These are phyloP conservation scores for Croton laevigatus DNA, from an alignment of 441 rosid species.

Conservation along the genomic window DNA sequence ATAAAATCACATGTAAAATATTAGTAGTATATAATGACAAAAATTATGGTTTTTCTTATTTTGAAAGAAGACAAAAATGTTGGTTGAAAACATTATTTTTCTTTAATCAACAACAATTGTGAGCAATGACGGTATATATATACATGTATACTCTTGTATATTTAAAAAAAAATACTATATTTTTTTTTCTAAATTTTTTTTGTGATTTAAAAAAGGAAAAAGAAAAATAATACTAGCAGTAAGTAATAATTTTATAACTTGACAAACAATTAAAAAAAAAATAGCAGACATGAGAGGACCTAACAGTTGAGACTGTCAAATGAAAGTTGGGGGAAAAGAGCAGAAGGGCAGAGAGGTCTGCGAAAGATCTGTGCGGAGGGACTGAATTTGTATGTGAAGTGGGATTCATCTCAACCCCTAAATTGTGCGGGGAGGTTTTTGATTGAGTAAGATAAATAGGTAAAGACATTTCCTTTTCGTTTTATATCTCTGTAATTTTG, in stretches of 20 bases:
- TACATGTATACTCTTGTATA: too few species aligned
- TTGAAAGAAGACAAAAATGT: too few species aligned
- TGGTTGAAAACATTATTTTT: too few species aligned
- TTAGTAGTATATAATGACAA: too few species aligned
- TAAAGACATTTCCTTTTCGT: slow-evolving; percentile 1
- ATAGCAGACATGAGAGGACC: slow-evolving; percentile 5
- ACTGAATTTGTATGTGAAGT: background rate
- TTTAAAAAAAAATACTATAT: background rate
- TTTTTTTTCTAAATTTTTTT: background rate
- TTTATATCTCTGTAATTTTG: background rate
- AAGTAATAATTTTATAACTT: too few species aligned
- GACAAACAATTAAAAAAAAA: background rate
- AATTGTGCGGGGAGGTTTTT: slow-evolving; percentile 15
- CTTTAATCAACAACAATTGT: too few species aligned
- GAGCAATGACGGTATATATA: too few species aligned
- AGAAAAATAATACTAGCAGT: too few species aligned
- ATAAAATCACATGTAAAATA: too few species aligned
- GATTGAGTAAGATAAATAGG: background rate
- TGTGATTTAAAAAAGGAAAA: background rate
- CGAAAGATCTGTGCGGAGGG: background rate
- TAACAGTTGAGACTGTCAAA: slow-evolving; percentile 2
- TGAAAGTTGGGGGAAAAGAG: background rate
- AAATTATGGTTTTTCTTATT: too few species aligned
- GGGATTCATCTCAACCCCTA: slow-evolving; percentile 18
- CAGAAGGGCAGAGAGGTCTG: slow-evolving; percentile 15